Conservation (phyloP, 192 early-diverging fungal species). For the Backusella sp. region DNA sequence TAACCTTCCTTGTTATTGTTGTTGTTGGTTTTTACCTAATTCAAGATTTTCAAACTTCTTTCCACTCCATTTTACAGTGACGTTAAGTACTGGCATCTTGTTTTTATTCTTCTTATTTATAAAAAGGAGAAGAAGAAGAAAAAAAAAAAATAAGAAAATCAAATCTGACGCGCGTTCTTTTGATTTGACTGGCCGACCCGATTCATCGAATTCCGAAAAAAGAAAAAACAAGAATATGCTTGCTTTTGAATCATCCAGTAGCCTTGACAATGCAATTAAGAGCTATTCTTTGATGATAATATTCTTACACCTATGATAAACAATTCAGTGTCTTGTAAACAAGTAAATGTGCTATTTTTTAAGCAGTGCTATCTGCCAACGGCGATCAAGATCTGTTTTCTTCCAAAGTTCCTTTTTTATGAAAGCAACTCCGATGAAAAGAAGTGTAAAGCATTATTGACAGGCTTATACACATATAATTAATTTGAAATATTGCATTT, state of each 20-base stretch:
- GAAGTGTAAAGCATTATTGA: neutral
- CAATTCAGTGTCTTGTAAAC: too few species aligned
- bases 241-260: too few species aligned
- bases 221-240: too few species aligned
- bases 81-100: conserved; percentile 43
- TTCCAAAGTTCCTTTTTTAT: neutral
- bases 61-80: conserved; percentile 89
- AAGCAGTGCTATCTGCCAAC: too few species aligned
- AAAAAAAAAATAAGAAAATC: neutral
- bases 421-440: neutral
- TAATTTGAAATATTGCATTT: conserved; percentile 2
- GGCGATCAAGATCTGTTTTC: too few species aligned
- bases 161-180: conserved; percentile 9
- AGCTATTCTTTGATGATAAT: too few species aligned
- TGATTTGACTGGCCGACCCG: neutral
- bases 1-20: neutral
- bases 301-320: too few species aligned
- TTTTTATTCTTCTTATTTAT: neutral
- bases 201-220: neutral
- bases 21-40: conserved; percentile 33
- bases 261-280: too few species aligned
- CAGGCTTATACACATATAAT: neutral
- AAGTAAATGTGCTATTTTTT: too few species aligned
- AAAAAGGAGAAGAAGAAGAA: neutral
- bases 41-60: conserved; percentile 82